These are phyloP conservation scores for Nemania bipapillata DNA, from an alignment of 2,329 filamentous ascomycete genomes.

Conservation along the genomic window DNA sequence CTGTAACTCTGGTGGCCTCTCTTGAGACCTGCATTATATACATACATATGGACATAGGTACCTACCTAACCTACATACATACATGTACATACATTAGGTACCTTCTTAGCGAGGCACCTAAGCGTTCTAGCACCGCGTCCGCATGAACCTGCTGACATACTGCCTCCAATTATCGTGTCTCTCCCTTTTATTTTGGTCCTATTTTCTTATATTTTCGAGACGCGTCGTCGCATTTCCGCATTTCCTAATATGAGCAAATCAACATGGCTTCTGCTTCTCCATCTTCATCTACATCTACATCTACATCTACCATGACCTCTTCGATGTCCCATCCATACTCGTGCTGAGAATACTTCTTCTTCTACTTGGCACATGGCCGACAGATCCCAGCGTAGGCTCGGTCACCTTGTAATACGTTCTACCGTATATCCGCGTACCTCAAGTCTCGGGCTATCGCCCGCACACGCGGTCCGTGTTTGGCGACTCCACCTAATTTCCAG, in stretches of 20 bases:
- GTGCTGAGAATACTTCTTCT: slow-evolving; percentile 16
- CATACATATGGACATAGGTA: too few relatives aligned
- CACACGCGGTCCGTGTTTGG: slow-evolving; percentile 33
- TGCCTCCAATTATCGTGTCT: slow-evolving; percentile 9
- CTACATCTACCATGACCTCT: slow-evolving; percentile 29
- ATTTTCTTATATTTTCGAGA: slow-evolving; percentile 12
- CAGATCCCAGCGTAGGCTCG: slow-evolving; percentile 2
- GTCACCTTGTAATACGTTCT: slow-evolving; percentile 13
- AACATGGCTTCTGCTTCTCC: slow-evolving; percentile 33
- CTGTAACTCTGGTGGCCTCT: too few relatives aligned
- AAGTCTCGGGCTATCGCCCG: slow-evolving; percentile 12
- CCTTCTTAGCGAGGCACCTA: slow-evolving; percentile 15
- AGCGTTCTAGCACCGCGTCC: slow-evolving; percentile 30
- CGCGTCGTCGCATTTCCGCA: slow-evolving; percentile 29
- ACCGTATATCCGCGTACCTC: not conserved
- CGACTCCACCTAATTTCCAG: slow-evolving; percentile 49
- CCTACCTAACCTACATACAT: too few relatives aligned
- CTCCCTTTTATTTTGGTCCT: not conserved
- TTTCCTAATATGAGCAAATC: not conserved
- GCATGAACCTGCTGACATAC: slow-evolving; percentile 29
- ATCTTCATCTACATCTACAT: slow-evolving; percentile 31
- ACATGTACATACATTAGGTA: slow-evolving; percentile 15
- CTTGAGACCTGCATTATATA: slow-evolving; percentile 42
- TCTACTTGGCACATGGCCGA: slow-evolving; percentile 1
- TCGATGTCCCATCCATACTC: slow-evolving; percentile 27